Conservation (phyloP, 371 early-diverging fungal species). For the Choanephora cucurbitarum region DNA sequence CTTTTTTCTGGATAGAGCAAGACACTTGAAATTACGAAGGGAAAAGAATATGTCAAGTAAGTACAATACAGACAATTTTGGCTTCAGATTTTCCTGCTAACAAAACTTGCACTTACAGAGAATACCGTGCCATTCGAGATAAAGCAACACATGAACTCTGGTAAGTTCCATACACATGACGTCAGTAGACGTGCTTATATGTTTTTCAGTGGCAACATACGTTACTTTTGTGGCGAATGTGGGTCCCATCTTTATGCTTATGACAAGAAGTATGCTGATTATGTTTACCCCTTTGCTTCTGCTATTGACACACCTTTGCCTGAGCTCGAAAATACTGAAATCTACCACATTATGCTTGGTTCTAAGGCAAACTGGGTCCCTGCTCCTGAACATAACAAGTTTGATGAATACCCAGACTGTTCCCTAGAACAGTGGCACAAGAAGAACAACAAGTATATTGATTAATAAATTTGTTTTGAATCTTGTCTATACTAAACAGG, state of each 20-base stretch:
- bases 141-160: slow-evolving; percentile 35
- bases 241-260: slow-evolving; percentile 47
- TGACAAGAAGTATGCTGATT: slow-evolving; percentile 31
- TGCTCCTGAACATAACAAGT: slow-evolving; percentile 29
- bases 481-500: no score
- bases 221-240: slow-evolving; percentile 52
- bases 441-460: slow-evolving; percentile 10
- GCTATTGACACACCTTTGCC: slow-evolving; percentile 47
- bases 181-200: no score
- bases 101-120: slow-evolving; percentile 17
- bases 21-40: slow-evolving; percentile 34
- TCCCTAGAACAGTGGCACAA: slow-evolving; percentile 54
- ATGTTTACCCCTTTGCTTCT: slow-evolving; percentile 45
- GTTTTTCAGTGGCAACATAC: slow-evolving; percentile 38
- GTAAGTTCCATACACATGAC: slow-evolving; percentile 20
- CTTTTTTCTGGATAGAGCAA: slow-evolving; percentile 31
- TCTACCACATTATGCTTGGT: slow-evolving; percentile 37
- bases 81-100: background rate
- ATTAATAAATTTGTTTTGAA: no score
- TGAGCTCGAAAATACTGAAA: slow-evolving; percentile 19
- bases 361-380: slow-evolving; percentile 44
- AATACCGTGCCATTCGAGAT: slow-evolving; percentile 41
- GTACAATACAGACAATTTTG: no score
- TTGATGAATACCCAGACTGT: slow-evolving; percentile 38
- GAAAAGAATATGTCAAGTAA: slow-evolving; percentile 41